These are phyloP conservation scores for Lobosporangium transversale DNA, from an alignment of 192 early-diverging fungal genomes.

Conservation along the genomic window DNA sequence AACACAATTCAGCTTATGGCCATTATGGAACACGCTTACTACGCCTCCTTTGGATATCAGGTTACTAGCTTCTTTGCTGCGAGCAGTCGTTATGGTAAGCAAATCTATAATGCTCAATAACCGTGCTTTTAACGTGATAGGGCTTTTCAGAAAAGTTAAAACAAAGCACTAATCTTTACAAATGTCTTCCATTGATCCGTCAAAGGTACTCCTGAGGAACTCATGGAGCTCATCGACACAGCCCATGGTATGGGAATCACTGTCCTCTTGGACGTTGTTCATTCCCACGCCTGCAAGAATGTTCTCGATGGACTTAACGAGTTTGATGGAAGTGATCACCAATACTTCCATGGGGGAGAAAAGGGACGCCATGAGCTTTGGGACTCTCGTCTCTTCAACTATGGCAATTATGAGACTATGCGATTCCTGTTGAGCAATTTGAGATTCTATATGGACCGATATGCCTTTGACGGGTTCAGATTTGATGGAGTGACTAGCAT, in stretches of 20 bases:
- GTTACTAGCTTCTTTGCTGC: constrained; percentile 97
- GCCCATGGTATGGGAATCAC: constrained; percentile 90
- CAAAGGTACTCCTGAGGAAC: constrained; percentile 83
- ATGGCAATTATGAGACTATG: constrained; percentile 88
- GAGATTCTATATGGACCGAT: constrained; percentile 93
- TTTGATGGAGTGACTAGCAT: constrained; percentile 98
- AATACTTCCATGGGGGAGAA: constrained; percentile 92
- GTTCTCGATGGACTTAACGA: constrained; percentile 92
- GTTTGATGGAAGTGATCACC: constrained; percentile 97
- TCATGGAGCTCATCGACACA: constrained; percentile 91
- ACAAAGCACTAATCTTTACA: too few relatives aligned
- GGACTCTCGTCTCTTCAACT: constrained; percentile 97
- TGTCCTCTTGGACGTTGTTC: constrained; percentile 94
- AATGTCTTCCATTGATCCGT: too few relatives aligned
- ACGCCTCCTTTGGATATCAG: constrained; percentile 98
- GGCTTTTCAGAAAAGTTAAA: too few relatives aligned
- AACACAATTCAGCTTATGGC: constrained; percentile 91
- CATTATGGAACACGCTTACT: constrained; percentile 99
- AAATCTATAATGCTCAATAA: too few relatives aligned
- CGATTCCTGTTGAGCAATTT: constrained; percentile 96
- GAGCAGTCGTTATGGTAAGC: constrained; percentile 85
- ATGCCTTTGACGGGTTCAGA: constrained; percentile 94
- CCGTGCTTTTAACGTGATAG: too few relatives aligned
- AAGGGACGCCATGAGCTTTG: constrained; percentile 92
- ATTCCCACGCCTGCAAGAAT: constrained; percentile 97